Evolutionary conservation across 305 asterid genomes (phyloP), one percentile per base, ranked within the genome.

Genomic region (Fraxinus nigra): DNA sequence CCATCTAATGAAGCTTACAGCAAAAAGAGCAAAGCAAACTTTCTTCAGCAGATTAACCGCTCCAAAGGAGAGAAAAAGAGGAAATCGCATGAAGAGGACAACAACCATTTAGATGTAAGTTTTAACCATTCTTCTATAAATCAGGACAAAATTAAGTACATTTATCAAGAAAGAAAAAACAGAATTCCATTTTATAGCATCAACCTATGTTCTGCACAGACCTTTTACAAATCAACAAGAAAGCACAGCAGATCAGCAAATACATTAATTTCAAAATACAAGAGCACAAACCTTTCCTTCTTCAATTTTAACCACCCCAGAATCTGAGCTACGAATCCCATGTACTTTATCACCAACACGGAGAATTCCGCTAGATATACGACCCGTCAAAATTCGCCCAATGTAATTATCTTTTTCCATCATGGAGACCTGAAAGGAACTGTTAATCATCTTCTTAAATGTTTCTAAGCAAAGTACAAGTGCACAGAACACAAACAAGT

Each of bases 321-420:
- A 87, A 69, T 93, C 98, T 5, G 95, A 83, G 38, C 81, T 72
- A 56, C 90, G 94, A 83, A 96, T 89, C 81, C 99, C 99, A 76
- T 96, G 98, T 80, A 96, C 97, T 90, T 78, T 94, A 88, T 96
- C 98, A 87, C 99, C 98, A 48, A 94, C 90, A 82, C 85, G 98
- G 78, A 96, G 85, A 82, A 92, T 54, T 84, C 99, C 99, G 76
- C 93, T 91, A 86, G 89, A 79, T 80, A 96, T 90, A 81, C 99
- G 98, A 54, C 99, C 99, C 46, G 99, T 96, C 87, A 96, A 87
- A 82, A 94, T 93, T 77, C 99, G 92, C 24, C 99, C 99, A 85
- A 96, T 93, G 88, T 89, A 96, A 84, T 92, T 92, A 86, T 96
- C 99, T 83, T 89, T 89, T 87, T 96, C 99, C 99, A 96, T 96